Percentiles rank a stretch among this genome's conserved stretches.
Evolutionary conservation across 2,329 filamentous ascomycete species (phyloP).

Genomic region (Nemania bipapillata): DNA sequence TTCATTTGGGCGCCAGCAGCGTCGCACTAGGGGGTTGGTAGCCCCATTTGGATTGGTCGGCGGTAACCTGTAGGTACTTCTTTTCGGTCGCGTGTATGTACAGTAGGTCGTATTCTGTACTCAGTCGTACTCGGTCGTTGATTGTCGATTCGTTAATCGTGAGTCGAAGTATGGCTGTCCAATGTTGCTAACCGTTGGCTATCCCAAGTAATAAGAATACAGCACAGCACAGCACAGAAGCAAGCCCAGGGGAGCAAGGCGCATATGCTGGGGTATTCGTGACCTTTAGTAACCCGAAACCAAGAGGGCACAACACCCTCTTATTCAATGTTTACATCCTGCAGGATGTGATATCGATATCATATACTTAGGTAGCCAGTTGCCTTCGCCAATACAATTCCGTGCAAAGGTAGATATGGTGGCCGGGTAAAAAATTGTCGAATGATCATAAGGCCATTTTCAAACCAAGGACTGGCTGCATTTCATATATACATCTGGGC

Average conservation of each 20-base stretch:
- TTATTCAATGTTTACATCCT: slow-evolving; percentile 7
- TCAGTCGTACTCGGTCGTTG: too few species aligned
- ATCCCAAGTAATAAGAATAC: background rate
- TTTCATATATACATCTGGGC: slow-evolving; percentile 27
- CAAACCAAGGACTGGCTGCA: slow-evolving; percentile 24
- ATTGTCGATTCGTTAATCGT: background rate
- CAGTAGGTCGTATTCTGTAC: background rate
- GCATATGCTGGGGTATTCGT: slow-evolving; percentile 21
- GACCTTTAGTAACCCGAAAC: slow-evolving; percentile 5
- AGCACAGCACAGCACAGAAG: too few species aligned
- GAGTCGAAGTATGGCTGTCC: slow-evolving; percentile 5
- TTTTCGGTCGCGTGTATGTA: background rate
- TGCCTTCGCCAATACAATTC: slow-evolving; percentile 2
- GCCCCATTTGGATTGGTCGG: background rate
- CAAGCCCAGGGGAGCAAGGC: slow-evolving; percentile 4
- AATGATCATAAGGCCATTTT: slow-evolving; percentile 34
- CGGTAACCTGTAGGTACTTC: background rate
- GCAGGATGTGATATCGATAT: slow-evolving; percentile 11
- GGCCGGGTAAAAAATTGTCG: slow-evolving; percentile 14
- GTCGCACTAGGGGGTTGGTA: slow-evolving; percentile 5
- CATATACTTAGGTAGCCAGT: too few species aligned
- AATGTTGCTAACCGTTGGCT: slow-evolving; percentile 3
- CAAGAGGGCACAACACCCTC: slow-evolving; percentile 4
- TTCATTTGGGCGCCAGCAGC: background rate
- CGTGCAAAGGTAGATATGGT: slow-evolving; percentile 1